Base-by-base conservation (phyloP, 495 filamentous ascomycete species). In the Ramalina intermedia region DNA sequence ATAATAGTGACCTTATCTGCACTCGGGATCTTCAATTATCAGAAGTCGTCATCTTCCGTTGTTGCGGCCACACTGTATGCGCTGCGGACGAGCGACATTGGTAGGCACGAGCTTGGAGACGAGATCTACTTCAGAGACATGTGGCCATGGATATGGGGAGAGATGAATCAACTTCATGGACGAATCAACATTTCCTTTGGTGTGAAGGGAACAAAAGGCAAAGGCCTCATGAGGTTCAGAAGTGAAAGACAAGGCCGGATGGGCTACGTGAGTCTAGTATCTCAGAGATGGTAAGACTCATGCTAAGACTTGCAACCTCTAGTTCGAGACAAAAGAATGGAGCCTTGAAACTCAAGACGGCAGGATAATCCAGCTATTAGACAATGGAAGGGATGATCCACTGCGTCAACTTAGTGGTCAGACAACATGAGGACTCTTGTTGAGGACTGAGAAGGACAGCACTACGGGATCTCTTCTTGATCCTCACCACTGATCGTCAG, bases 1-100 rank as follows among this genome's bases (percentile, higher is more conserved):
- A 50, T 70, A 37, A 64, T 80, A 41, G 70, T 90, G 46, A 75
- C 75, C 29, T 69, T 69, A 17, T 80, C 78, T 44, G 78, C 81
- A 51, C 68, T 91, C 36, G 85, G 79, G 39, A 91, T 94, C 63
- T 96, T 98, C 81, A 98, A 98, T 71, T 96, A 98, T 74, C 90
- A 98, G 59, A 95, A 95, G 61, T 74, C 78, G 2, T 85, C 83
- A 2, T 84, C 78, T 16, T 82, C 82, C 46, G 79, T 96, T 12
- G 86, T 95, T 4, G 78, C 74, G 50, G 84, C 82, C 40, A 90
- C 85, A 6, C 73, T 98, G 2, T 98, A 96, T 69, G 82, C 90
- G 1, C 74, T 98, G 39, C 85, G 91, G 47, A 93, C 84, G 12
- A 84, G 82, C 41, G 66, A 74, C 6, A 65, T 69, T 46, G 91